Evolutionary conservation across 73 alveolate genomes (phyloP).

Genomic region (Tetrahymena malaccensis): DNA sequence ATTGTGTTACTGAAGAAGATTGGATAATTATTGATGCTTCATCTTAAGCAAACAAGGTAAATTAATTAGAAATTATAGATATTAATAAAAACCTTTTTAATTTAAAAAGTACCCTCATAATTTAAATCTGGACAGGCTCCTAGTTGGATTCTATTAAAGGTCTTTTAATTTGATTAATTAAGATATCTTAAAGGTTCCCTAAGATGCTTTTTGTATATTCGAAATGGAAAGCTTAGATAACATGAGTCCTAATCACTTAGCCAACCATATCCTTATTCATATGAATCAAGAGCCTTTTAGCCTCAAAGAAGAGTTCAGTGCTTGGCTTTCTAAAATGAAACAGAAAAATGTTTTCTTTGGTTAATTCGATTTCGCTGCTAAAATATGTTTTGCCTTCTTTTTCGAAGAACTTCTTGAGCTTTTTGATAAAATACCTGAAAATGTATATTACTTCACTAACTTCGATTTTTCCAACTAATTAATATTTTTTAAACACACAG

Average conservation of each 20-base stretch:
- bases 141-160: background rate
- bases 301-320: background rate
- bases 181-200: background rate
- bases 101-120: background rate
- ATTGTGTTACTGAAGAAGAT: background rate
- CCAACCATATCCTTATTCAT: background rate
- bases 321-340: background rate
- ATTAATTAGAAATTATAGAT: background rate
- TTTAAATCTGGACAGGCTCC: background rate
- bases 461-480: background rate
- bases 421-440: background rate
- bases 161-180: background rate
- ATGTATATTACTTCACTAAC: background rate
- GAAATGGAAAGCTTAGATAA: background rate
- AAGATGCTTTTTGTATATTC: background rate
- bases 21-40: background rate
- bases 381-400: background rate
- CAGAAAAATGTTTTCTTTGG: background rate
- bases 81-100: background rate
- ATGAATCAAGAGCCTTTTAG: background rate
- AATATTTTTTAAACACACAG: background rate
- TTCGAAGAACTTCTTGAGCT: background rate
- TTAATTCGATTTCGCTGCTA: background rate
- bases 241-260: background rate
- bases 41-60: background rate